Evolutionary conservation across 805 yeast genomes (phyloP), one percentile per base, ranked within the genome.

Genomic region (Pichia sporocuriosa): DNA sequence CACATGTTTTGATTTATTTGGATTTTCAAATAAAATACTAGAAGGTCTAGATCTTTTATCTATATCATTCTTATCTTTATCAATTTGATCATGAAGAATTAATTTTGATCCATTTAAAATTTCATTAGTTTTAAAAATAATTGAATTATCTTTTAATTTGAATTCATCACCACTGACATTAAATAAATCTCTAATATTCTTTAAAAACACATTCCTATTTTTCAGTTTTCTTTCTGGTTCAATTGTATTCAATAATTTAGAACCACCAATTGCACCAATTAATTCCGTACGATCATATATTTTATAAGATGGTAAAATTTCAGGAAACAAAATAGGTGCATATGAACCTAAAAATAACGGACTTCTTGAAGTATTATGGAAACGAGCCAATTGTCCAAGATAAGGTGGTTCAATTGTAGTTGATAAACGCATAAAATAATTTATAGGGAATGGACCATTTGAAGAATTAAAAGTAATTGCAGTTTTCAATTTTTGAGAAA

Each of bases 261-360:
- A 56, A 47, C 61, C 61, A 21, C 79, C 77, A 33, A 77, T 66
- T 13, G 83, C 78, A 26, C 80, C 77, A 35, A 80, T 57, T 42
- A 81, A 55, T 1, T 73, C 68, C 20, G 63, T 50, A 52, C 70
- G 68, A 38, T 78, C 73, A 50, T 80, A 80, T 15, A 83, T 63
- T 37, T 75, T 69, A 56, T 77, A 82, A 21, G 65, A 63, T 12
- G 81, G 76, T 13, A 73, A 56, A 13, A 70, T 48, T 35, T 75
- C 80, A 4, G 83, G 79, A 55, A 82, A 83, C 37, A 83, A 49
- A 11, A 81, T 66, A 2, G 90, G 83, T 12, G 81, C 61, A 51
- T 77, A 79, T 3, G 81, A 71, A 4, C 89, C 89, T 2, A 72
- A 64, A 17, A 75, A 59, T 35, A 83, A 56, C 1, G 87, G 81